phyloP scores from a whole-genome alignment of 352 stramenopile species.

The Pythium aquatile region DNA sequence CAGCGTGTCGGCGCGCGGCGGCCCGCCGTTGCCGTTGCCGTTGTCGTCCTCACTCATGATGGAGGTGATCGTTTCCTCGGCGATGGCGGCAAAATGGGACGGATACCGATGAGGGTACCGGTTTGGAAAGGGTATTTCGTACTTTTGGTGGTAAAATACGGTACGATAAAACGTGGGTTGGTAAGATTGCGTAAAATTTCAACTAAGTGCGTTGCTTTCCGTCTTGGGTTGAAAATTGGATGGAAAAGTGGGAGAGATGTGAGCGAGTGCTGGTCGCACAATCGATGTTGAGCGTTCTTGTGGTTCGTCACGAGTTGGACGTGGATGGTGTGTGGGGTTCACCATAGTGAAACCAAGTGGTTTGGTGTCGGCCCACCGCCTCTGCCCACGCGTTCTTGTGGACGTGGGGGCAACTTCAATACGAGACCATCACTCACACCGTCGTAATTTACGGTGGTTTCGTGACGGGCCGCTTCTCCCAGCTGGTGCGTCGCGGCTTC shows the following conservation, averaged over 20 bases:
- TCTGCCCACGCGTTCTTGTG: neutral
- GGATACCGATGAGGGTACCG: neutral
- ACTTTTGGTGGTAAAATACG: neutral
- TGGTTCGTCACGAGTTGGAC: neutral
- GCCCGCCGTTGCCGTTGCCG: slow-evolving; percentile 15
- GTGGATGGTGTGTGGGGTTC: too few relatives aligned
- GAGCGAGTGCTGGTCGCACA: neutral
- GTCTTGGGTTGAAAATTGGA: neutral
- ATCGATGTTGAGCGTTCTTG: neutral
- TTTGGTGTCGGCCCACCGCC: neutral
- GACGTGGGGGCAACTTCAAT: slow-evolving; percentile 28
- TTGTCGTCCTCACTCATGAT: slow-evolving; percentile 10
- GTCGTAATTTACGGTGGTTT: slow-evolving; percentile 24
- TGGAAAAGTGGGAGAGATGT: slow-evolving; percentile 1
- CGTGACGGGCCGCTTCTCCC: slow-evolving; percentile 7
- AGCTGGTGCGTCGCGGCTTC: neutral
- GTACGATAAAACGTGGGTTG: neutral
- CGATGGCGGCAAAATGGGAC: slow-evolving; percentile 4
- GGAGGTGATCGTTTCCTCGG: neutral
- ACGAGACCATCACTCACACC: slow-evolving; percentile 31
- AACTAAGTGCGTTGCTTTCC: neutral
- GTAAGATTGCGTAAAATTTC: neutral
- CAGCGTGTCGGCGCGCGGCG: slow-evolving; percentile 44
- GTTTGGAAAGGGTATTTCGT: slow-evolving; percentile 13
- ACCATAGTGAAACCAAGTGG: slow-evolving; percentile 4